These are phyloP conservation scores for Apostasia ramifera DNA, from an alignment of 106 monocot genomes.

Conservation along the genomic window DNA sequence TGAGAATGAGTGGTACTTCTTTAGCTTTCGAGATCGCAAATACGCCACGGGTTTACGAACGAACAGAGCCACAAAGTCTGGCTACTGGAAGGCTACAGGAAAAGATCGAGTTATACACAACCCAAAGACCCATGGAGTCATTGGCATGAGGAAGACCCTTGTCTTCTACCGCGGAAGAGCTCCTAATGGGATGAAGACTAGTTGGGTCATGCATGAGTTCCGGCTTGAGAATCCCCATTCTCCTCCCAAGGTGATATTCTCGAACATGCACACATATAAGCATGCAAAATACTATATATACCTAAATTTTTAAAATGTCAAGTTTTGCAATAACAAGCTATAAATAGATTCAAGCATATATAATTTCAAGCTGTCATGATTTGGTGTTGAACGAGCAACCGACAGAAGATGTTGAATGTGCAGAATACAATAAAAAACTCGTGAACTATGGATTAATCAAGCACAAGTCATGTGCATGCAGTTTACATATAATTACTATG, in stretches of 20 bases:
- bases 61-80: conserved; percentile 18
- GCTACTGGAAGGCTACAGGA: conserved; percentile 30
- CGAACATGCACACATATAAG: not conserved
- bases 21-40: conserved; percentile 26
- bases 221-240: conserved; percentile 14
- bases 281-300: not conserved
- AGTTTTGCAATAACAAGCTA: too few relatives aligned
- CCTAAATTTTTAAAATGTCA: too few relatives aligned
- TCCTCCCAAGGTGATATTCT: conserved; percentile 15
- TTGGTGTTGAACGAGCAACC: too few relatives aligned
- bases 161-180: conserved; percentile 25
- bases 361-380: too few relatives aligned
- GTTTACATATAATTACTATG: too few relatives aligned
- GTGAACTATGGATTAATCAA: too few relatives aligned
- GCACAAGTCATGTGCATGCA: too few relatives aligned
- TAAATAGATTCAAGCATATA: too few relatives aligned
- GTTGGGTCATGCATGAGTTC: conserved; percentile 32
- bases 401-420: too few relatives aligned
- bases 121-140: not conserved
- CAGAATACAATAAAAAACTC: too few relatives aligned
- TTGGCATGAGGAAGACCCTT: conserved; percentile 26
- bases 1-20: conserved; percentile 25
- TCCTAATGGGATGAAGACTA: conserved; percentile 18
- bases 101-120: conserved; percentile 14
- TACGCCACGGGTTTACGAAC: conserved; percentile 15